phyloP scores from a whole-genome alignment of 768 basidiomycete species.

The Pisolithus sp. region DNA sequence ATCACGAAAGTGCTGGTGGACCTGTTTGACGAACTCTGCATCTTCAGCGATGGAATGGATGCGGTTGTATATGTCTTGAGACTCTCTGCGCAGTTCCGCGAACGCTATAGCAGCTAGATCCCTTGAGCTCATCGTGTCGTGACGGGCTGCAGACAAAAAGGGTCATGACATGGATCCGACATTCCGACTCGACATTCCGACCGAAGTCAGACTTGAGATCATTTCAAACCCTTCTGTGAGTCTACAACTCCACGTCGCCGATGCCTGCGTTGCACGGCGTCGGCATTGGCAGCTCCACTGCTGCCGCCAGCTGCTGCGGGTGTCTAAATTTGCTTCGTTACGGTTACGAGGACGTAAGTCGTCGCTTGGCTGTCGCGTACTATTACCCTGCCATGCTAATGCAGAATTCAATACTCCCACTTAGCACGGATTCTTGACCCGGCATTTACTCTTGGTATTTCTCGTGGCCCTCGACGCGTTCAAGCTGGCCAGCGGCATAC shows the following conservation, averaged over 20 bases:
- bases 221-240: no score
- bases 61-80: conserved; percentile 78
- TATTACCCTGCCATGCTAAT: background rate
- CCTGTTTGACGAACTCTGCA: conserved; percentile 55
- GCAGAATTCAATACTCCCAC: background rate
- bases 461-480: background rate
- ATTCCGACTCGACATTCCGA: no score
- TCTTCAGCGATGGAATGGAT: conserved; percentile 83
- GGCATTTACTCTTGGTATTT: background rate
- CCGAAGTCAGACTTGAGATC: no score
- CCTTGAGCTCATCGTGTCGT: background rate
- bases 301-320: background rate
- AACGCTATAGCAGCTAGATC: conserved; percentile 25
- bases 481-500: background rate
- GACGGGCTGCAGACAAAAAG: no score
- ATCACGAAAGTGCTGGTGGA: conserved; percentile 41
- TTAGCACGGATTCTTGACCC: background rate
- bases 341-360: conserved; percentile 1
- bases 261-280: conserved; percentile 1
- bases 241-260: no score
- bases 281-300: background rate
- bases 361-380: background rate
- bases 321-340: background rate
- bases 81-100: conserved; percentile 57
- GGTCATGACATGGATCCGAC: no score